Conservation (phyloP, 2,329 filamentous ascomycete genomes). For the Acrocalymma vagum region DNA sequence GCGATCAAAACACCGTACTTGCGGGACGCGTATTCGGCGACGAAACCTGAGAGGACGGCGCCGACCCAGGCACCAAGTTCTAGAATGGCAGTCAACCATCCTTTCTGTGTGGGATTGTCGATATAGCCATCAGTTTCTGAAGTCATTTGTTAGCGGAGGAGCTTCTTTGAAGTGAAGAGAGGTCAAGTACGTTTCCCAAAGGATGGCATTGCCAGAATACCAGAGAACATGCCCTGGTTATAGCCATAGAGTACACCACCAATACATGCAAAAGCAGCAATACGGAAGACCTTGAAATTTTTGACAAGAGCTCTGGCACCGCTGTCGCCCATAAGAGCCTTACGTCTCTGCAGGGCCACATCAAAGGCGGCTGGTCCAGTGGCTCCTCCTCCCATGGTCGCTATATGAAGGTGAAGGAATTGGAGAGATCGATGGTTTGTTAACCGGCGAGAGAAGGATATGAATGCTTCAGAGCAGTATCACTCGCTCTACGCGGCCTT, state of each 20-base stretch:
- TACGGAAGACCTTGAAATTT: slow-evolving; percentile 63
- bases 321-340: slow-evolving; percentile 33
- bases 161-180: background rate
- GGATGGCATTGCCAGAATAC: slow-evolving; percentile 64
- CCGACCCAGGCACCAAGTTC: slow-evolving; percentile 83
- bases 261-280: slow-evolving; percentile 63
- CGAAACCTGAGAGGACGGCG: slow-evolving; percentile 72
- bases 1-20: slow-evolving; percentile 76
- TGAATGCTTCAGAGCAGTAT: too few relatives aligned
- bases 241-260: slow-evolving; percentile 71
- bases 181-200: slow-evolving; percentile 49
- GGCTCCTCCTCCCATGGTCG: slow-evolving; percentile 35
- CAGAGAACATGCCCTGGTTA: slow-evolving; percentile 80
- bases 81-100: slow-evolving; percentile 68
- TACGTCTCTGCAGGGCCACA: slow-evolving; percentile 30
- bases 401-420: slow-evolving; percentile 7
- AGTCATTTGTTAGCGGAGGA: slow-evolving; percentile 1
- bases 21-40: slow-evolving; percentile 74
- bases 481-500: too few relatives aligned
- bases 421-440: too few relatives aligned
- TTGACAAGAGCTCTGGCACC: slow-evolving; percentile 60
- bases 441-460: too few relatives aligned
- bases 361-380: slow-evolving; percentile 25
- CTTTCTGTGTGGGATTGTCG: slow-evolving; percentile 51
- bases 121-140: slow-evolving; percentile 54